A percentile compares a stretch with the other conserved stretches of the same genome.
Evolutionary conservation across 306 rosid genomes (phyloP).

Genomic region (Geum urbanum): DNA sequence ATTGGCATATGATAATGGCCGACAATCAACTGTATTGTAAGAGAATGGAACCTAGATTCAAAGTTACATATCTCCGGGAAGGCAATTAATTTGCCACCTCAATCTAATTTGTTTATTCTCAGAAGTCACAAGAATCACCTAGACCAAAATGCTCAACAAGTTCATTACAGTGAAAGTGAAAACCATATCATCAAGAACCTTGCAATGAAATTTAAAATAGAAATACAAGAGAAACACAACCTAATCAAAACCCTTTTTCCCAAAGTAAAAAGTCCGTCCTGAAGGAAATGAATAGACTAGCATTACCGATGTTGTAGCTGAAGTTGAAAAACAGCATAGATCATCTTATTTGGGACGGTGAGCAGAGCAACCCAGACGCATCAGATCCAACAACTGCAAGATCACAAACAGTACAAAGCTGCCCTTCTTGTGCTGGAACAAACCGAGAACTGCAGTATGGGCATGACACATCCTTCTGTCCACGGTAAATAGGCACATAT

Average conservation of each 20-base stretch:
- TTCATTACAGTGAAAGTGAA: constrained; percentile 16
- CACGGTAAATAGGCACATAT: constrained; percentile 76
- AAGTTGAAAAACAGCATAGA: constrained; percentile 20
- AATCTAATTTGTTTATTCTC: constrained; percentile 21
- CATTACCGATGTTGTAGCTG: background rate
- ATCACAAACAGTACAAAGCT: constrained; percentile 72
- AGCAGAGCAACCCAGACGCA: constrained; percentile 84
- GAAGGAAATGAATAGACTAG: constrained; percentile 5
- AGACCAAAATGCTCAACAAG: constrained; percentile 9
- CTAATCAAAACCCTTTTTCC: constrained; percentile 6
- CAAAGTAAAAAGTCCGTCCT: constrained; percentile 5
- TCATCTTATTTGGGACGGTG: constrained; percentile 69
- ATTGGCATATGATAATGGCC: constrained; percentile 5
- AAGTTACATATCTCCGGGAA: background rate
- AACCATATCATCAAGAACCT: constrained; percentile 7
- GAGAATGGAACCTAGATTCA: background rate
- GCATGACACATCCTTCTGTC: constrained; percentile 77
- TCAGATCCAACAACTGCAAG: constrained; percentile 70
- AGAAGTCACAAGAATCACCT: constrained; percentile 17
- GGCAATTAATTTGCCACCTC: constrained; percentile 13
- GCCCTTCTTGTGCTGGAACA: constrained; percentile 66
- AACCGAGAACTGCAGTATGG: constrained; percentile 78
- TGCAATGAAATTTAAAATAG: constrained; percentile 11
- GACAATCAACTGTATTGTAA: background rate
- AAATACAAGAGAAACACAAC: constrained; percentile 22